These are phyloP conservation scores for Haplosporangium sp. DNA, from an alignment of 371 early-diverging fungal species.

Conservation along the genomic window DNA sequence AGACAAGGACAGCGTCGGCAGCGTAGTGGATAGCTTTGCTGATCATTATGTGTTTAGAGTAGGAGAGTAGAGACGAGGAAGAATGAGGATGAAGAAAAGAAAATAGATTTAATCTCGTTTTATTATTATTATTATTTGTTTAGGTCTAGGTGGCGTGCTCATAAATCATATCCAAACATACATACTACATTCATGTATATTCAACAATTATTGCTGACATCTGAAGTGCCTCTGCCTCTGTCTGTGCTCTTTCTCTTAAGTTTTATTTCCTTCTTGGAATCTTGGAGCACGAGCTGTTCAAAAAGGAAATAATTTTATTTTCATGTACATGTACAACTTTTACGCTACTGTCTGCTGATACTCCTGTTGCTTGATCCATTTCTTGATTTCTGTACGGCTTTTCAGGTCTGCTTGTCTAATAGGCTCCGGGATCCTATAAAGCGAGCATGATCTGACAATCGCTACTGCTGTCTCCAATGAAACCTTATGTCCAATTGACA, in stretches of 20 bases:
- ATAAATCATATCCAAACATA: neutral
- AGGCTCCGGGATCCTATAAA: slow-evolving; percentile 90
- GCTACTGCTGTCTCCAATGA: slow-evolving; percentile 74
- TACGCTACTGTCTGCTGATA: neutral
- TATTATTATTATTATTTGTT: neutral
- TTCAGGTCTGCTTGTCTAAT: slow-evolving; percentile 86
- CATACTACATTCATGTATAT: no score
- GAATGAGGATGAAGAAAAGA: neutral
- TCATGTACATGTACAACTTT: neutral
- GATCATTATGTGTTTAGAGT: slow-evolving; percentile 54
- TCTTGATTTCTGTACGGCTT: slow-evolving; percentile 62
- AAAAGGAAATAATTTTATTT: slow-evolving; percentile 11
- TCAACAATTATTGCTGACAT: neutral
- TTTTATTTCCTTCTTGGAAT: neutral
- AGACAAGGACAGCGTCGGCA: slow-evolving; percentile 78
- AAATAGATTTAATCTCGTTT: neutral
- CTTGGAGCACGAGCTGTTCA: neutral
- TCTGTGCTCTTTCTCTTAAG: neutral
- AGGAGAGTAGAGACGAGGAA: neutral
- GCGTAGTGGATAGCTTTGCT: slow-evolving; percentile 74
- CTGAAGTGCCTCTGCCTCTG: neutral
- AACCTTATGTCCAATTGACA: slow-evolving; percentile 86
- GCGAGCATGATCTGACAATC: slow-evolving; percentile 71
- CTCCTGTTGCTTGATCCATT: slow-evolving; percentile 25
- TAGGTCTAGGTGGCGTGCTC: slow-evolving; percentile 1